Evolutionary conservation across 805 yeast species (phyloP), one percentile per base, ranked within the genome.

Genomic region (Metschnikowia santaceciliae): DNA sequence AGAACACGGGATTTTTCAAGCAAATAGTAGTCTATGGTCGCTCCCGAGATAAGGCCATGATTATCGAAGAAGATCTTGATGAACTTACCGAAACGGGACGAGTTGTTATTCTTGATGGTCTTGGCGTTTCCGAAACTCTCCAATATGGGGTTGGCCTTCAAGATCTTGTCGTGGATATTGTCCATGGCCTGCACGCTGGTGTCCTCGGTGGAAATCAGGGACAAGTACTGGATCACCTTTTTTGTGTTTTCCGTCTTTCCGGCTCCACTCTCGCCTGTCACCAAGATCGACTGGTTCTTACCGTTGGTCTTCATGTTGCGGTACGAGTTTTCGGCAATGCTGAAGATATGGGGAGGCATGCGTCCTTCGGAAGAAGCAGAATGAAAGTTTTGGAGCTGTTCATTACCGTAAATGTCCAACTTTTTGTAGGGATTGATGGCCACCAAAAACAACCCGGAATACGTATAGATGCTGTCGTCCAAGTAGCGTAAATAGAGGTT

Each of bases 201-300:
- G 40, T 46, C 42, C 8, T 36, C 32, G 8, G 79, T 63, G 1
- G 95, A 82, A 26, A 89, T 84, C 6, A 89, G 83, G 0, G 97
- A 89, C 50, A 94, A 76, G 66, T 90, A 94, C 66, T 91, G 97
- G 53, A 94, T 86, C 49, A 94, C 90, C 64, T 88, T 90, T 67
- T 94, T 94, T 4, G 99, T 94, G 59, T 90, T 94, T 70, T 94
- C 99, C 0, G 99, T 94, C 65, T 94, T 94, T 48, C 99, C 99
- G 0, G 99, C 99, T 58, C 99, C 99, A 22, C 96, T 86, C 65
- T 94, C 99, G 56, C 99, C 99, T 0, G 99, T 94, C n/a, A 94
- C 97, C 46, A 94, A 74, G 49, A 94, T 90, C 11, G 95, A 84
- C 71, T 94, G 99, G 66, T 91, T 86, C 60, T 82, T 83, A 46